Evolutionary conservation across 2,329 filamentous ascomycete species (phyloP), one percentile per base, ranked within the genome.

Genomic region (Penicillium sp.): DNA sequence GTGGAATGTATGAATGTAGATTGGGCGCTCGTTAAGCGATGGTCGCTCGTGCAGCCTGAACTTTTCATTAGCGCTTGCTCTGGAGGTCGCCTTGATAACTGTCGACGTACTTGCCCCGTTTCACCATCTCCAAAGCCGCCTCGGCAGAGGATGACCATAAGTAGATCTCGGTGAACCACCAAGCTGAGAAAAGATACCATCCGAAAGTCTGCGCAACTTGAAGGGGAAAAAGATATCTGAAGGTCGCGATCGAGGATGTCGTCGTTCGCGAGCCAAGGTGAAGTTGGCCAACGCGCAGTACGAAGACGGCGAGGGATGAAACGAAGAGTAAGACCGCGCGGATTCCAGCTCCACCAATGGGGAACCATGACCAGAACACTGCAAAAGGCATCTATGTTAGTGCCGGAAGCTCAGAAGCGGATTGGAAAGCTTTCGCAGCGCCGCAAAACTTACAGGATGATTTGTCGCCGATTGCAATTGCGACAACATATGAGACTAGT

Each of bases 361-460:
- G 91, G 61, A 95, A 90, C 88, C 89, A 93, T 63, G 85, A 79
- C 91, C 90, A 96, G 56, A 96, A 76, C 46, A 85, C 89, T 93
- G 39, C 13, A 33, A 23, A 28, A 29, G 26, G 10, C 21, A 4
- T 4, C 23, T 5, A 21, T 24, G 31, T 52, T 38, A 47, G 47
- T 29, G 29, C 21, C n/a, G 16, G 18, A 10, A 34, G 13, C 13
- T 45, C 18, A 9, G 4, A 15, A n/a, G 29, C 29, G 13, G 39
- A 13, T 24, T 42, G 28, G 21, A 18, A 15, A 41, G 29, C 26
- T 49, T 16, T 31, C 29, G 24, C 15, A 29, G 49, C 21, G 28
- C 47, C 45, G 28, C 24, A 31, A 45, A 36, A 78, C 86, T 70
- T 71, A 91, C 89, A 80, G 42, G 86, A 86, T 62, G 81, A 80